Evolutionary conservation across 257 asterid genomes (phyloP), one percentile per base, ranked within the genome.

Genomic region (Paulownia fortunei): DNA sequence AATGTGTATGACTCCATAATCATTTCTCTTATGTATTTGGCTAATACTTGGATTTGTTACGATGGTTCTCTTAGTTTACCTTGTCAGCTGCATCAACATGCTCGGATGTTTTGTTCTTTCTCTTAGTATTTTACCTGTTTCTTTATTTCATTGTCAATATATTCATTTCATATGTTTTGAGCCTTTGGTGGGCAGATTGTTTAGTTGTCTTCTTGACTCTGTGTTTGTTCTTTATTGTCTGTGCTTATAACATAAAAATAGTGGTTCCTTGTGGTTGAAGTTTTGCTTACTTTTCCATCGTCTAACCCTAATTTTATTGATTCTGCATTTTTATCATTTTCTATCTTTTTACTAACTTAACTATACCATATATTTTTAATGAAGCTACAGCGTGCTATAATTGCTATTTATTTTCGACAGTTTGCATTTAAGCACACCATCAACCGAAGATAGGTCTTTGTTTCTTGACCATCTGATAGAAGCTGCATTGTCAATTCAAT

Each of bases 401-500:
- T 81, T 52, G 26, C 66, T 51, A 21, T 70, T 72, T 76, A 36
- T 80, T 61, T 56, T 69, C n/a, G 52, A 83, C 96, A 96, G 98
- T 39, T 87, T 93, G 81, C 80, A 72, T 69, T 65, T 96, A 52
- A 82, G 78, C 72, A 52, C 82, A 62, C 97, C 97, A 71, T 84
- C 96, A 73, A 72, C 82, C 21, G 92, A 93, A 82, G 99, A 92
- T 78, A 89, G 92, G 79, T 85, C 89, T 76, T 79, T 86, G 82
- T 96, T 93, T 82, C 86, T 92, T 82, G 92, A 88, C 82, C 84
- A 89, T 74, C 89, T 96, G 79, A 87, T 91, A 10, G 91, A 91
- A 84, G 92, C 96, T 61, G 96, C 97, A 52, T 85, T 93, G 86
- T 96, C 98, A 55, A 89, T 96, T 68, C 90, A 87, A 79, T 75